Evolutionary conservation across 306 rosid genomes (phyloP).

Genomic region (Herpetospermum pedunculosum): DNA sequence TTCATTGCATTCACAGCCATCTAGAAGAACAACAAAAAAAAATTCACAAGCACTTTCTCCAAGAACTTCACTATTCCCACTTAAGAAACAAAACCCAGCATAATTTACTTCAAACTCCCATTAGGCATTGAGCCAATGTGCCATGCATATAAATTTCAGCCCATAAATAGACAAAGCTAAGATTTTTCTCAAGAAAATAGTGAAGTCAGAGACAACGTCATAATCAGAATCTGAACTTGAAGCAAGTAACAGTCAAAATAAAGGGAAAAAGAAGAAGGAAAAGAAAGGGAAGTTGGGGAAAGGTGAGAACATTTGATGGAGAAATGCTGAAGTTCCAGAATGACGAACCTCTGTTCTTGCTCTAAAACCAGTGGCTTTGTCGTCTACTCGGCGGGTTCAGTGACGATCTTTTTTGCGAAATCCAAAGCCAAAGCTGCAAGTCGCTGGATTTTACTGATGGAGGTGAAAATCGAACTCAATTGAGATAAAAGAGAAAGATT

Average conservation of each 20-base stretch:
- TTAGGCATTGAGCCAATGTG: not conserved
- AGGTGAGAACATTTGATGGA: not conserved
- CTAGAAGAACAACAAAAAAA: not conserved
- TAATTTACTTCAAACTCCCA: not conserved
- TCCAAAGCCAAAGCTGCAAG: not conserved
- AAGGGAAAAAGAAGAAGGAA: not conserved
- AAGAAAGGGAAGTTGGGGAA: not conserved
- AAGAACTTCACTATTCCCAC: not conserved
- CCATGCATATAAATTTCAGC: not conserved
- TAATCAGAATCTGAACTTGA: not conserved
- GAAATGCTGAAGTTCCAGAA: not conserved
- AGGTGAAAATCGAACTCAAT: not conserved
- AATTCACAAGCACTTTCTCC: not conserved
- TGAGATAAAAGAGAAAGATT: not conserved
- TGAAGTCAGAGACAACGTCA: not conserved
- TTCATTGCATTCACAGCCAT: not conserved
- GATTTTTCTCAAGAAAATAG: not conserved
- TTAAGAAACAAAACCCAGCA: not conserved
- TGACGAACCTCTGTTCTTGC: not conserved
- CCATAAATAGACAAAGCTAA: not conserved
- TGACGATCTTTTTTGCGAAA: no score
- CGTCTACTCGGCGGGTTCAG: not conserved
- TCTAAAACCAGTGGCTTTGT: not conserved
- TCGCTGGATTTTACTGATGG: not conserved
- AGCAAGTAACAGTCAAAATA: not conserved